Conservation (phyloP, 305 asterid species). For the Euphrasia arctica region DNA sequence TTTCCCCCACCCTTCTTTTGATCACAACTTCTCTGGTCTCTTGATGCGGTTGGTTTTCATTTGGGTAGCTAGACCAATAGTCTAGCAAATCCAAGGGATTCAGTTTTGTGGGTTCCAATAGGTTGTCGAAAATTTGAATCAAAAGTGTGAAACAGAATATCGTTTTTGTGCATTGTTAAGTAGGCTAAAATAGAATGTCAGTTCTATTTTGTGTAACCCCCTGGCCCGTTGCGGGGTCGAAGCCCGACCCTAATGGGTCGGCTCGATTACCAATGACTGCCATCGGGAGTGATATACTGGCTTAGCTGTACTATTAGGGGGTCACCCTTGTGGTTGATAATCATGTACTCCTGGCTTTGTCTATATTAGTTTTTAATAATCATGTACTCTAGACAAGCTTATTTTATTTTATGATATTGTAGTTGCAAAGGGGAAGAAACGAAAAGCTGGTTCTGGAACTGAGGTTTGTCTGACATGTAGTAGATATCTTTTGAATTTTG, state of each 20-base stretch:
- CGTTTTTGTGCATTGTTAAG: conserved; percentile 18
- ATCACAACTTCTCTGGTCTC: background rate
- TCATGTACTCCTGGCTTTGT: background rate
- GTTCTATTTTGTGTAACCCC: background rate
- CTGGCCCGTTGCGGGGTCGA: no score
- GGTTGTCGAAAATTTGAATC: conserved; percentile 15
- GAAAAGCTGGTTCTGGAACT: conserved; percentile 63
- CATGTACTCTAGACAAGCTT: conserved; percentile 12
- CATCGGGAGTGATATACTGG: no score
- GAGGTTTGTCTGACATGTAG: conserved; percentile 57
- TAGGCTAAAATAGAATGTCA: conserved; percentile 6
- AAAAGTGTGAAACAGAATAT: conserved; percentile 10
- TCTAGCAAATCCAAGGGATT: conserved; percentile 8
- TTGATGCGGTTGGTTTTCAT: conserved; percentile 10
- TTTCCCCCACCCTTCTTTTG: background rate
- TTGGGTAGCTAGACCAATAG: conserved; percentile 13
- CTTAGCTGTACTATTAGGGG: conserved; percentile 4
- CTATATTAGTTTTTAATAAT: conserved; percentile 13
- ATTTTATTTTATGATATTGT: conserved; percentile 35
- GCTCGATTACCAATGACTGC: no score
- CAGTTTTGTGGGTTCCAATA: conserved; percentile 19
- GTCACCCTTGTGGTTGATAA: conserved; percentile 17
- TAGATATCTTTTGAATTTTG: conserved; percentile 12
- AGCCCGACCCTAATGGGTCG: no score
- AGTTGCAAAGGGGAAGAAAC: conserved; percentile 88